Evolutionary conservation across 2,329 filamentous ascomycete genomes (phyloP), one percentile per base, ranked within the genome.

Genomic region (Hirsutella thompsonii): DNA sequence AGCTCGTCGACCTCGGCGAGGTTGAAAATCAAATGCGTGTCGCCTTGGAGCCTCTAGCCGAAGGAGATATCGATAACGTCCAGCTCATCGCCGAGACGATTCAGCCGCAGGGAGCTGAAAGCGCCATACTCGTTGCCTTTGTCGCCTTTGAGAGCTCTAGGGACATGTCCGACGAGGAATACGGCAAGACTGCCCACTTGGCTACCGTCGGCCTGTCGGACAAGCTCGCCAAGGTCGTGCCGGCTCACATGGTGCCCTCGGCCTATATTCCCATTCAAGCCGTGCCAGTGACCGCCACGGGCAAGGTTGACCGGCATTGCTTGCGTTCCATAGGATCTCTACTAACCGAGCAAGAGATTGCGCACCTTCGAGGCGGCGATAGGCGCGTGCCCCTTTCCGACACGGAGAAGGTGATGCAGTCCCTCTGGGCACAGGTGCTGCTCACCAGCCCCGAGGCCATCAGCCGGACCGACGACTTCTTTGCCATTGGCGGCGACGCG

Each of bases 1-100:
- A 66, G 42, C 54, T 70, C 38, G 56, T 72, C 42, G 76, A 69
- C 52, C 58, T 69, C 1, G 44, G 37, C 2, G 50, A 50, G 6
- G 40, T 53, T 8, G 51, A 53, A 38, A 43, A 40, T 18, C 37
- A 46, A 10, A 26, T 44, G 20, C 37, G 40, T 20, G 35, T 34
- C 13, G 41, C 42, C 3, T 38, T 43, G 3, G 37, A 8, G 11
- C 14, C 38, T 13, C 18, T 6, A 8, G 11, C 23, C 11, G 28
- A 21, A 2, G 38, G 21, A 18, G 33, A n/a, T 6, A 16, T 36
- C 9, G 37, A 39, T 9, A 20, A 20, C 6, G 18, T 39, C 19
- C 34, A 37, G 19, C 37, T 47, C 1, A 33, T 46, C 2, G 46
- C 41, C 38, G 47, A 46, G 26, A 39, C 39, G 10, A 40, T 44